Evolutionary conservation across 2,329 filamentous ascomycete genomes (phyloP).

Genomic region (Ilyonectria mors-panacis): DNA sequence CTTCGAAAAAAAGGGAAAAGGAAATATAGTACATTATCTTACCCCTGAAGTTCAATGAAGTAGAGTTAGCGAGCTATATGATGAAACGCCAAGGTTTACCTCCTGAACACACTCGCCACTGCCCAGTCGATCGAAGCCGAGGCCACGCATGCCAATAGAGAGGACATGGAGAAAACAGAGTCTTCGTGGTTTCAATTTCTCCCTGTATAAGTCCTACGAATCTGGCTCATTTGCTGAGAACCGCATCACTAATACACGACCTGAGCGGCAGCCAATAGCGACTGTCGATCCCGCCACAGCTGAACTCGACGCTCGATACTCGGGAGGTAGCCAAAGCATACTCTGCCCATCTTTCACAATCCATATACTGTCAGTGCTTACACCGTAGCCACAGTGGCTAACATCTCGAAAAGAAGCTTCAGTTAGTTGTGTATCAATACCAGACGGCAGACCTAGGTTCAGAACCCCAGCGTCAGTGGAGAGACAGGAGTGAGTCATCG

Average conservation of each 20-base stretch:
- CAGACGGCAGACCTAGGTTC: background rate
- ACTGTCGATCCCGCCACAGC: slow-evolving; percentile 20
- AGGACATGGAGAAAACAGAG: too few species aligned
- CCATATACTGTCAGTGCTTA: slow-evolving; percentile 16
- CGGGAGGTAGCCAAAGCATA: slow-evolving; percentile 34
- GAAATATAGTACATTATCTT: too few species aligned
- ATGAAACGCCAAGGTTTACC: too few species aligned
- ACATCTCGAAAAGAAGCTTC: background rate
- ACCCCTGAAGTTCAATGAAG: too few species aligned
- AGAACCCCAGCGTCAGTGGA: background rate
- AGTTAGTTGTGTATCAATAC: background rate
- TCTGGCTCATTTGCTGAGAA: slow-evolving; percentile 12
- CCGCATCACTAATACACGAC: slow-evolving; percentile 29
- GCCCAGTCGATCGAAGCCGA: too few species aligned
- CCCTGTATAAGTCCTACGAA: background rate
- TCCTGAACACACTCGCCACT: too few species aligned
- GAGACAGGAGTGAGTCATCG: background rate
- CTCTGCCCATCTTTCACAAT: slow-evolving; percentile 29
- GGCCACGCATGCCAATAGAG: too few species aligned
- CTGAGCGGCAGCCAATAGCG: slow-evolving; percentile 28
- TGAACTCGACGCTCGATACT: slow-evolving; percentile 17
- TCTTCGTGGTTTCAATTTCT: too few species aligned
- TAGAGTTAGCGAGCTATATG: too few species aligned
- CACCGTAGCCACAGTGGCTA: slow-evolving; percentile 2
- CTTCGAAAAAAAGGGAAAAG: too few species aligned